Base-by-base conservation (phyloP, 2,329 filamentous ascomycete genomes). In the Dactylellina drechsleri region DNA sequence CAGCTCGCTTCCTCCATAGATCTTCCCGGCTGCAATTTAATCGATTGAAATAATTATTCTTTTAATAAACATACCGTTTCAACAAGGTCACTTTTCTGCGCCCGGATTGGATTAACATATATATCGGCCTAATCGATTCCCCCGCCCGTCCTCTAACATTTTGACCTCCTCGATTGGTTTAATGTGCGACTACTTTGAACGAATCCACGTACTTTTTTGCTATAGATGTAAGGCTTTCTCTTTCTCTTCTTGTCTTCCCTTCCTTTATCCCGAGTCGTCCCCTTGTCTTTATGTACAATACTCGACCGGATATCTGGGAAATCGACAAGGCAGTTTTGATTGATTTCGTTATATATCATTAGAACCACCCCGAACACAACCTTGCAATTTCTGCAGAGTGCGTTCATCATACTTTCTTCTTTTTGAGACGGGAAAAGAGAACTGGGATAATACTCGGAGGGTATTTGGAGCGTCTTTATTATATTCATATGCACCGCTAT, bases 391-490 rank as follows among this genome's bases (percentile, higher is more conserved):
- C 68, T 61, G 68, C 68, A 73, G 68, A 73, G 68, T 73, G 68
- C 68, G 68, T 73, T 66, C 60, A 66, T 60, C 61, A 73, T 72
- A 72, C 54, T 72, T 73, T 73, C 68, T 73, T 66, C 20, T 61
- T 57, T 13, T 5, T 12, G 16, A 36, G 10, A 36, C 6, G 31
- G 31, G 31, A 36, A 36, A 36, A 36, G 31, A 18, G 23, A 47
- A 50, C 68, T 61, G 40, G 60, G 61, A 60, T 66, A 65, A n/a
- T 57, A 54, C 65, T 61, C 15, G 10, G 64, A 45, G 28, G 28
- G 31, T 36, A 36, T 36, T 36, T 28, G 28, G 31, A 45, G 54
- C 16, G n/a, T 58, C 16, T 45, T 13, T 49, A n/a, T 52, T 60
- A 28, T 26, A 28, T 28, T 18, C 40, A 20, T 49, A 61, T 47